phyloP scores from a whole-genome alignment of 176 grass and related monocot genomes.

The Hordeum marinum region DNA sequence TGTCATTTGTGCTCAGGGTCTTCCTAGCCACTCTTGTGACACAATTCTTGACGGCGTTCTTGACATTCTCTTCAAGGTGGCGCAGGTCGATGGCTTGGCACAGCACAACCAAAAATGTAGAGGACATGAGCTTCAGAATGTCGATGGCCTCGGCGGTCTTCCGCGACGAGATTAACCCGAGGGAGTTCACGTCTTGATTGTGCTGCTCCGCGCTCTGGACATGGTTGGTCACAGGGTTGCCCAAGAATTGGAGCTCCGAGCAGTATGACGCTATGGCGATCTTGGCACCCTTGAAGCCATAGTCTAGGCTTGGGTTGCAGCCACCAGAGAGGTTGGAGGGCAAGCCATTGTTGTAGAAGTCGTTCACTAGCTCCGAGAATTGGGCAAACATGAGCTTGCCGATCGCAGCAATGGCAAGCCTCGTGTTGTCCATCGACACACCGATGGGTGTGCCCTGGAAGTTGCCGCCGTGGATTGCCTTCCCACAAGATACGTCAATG shows the following conservation, averaged over 20 bases:
- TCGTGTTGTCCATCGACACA: slow-evolving; percentile 89
- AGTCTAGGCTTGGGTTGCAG: slow-evolving; percentile 78
- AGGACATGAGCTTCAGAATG: too few species aligned
- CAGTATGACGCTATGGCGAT: slow-evolving; percentile 87
- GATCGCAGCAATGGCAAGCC: slow-evolving; percentile 68
- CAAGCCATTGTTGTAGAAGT: slow-evolving; percentile 86
- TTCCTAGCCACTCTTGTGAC: too few species aligned
- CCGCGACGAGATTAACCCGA: too few species aligned
- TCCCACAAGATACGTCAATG: slow-evolving; percentile 66
- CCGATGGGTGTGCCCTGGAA: slow-evolving; percentile 87
- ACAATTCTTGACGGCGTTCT: too few species aligned
- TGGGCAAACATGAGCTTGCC: slow-evolving; percentile 88
- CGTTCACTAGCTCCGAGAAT: slow-evolving; percentile 81
- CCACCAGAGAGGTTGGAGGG: slow-evolving; percentile 77
- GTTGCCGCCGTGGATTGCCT: slow-evolving; percentile 75
- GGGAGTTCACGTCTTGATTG: slow-evolving; percentile 83
- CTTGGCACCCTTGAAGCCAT: slow-evolving; percentile 85
- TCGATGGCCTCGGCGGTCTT: too few species aligned
- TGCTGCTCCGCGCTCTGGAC: slow-evolving; percentile 88
- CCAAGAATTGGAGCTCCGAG: slow-evolving; percentile 79
- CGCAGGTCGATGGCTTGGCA: too few species aligned
- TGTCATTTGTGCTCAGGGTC: too few species aligned
- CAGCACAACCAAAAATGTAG: too few species aligned
- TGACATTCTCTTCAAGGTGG: too few species aligned
- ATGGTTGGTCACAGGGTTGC: slow-evolving; percentile 83